Percentiles rank a stretch among this genome's conserved stretches.
Conservation (phyloP, 208 protist species). For the Strigomonas culicis region DNA sequence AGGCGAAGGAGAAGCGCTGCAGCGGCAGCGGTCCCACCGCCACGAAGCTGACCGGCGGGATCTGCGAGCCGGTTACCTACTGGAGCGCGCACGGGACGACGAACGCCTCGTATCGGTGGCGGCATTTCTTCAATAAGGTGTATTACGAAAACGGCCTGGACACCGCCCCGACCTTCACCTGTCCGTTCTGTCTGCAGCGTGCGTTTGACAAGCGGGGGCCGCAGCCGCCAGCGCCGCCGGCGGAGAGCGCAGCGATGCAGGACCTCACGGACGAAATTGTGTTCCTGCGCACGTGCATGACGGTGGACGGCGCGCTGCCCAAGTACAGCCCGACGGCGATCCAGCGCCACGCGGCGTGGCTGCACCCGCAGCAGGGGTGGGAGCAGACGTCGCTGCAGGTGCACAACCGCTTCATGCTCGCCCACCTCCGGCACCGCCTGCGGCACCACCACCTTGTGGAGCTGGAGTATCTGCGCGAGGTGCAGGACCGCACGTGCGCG, state of each 20-base stretch:
- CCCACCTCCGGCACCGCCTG: constrained; percentile 20
- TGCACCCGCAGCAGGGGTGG: constrained; percentile 48
- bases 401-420: constrained; percentile 48
- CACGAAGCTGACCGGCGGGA: neutral
- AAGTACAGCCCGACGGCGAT: constrained; percentile 45
- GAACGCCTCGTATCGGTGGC: constrained; percentile 15
- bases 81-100: constrained; percentile 7
- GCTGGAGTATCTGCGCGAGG: neutral
- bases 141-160: constrained; percentile 18
- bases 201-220: neutral
- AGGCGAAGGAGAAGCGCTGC: neutral
- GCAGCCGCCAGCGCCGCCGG: neutral
- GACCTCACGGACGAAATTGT: neutral
- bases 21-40: neutral
- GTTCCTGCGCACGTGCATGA: constrained; percentile 14
- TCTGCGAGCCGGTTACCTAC: constrained; percentile 1
- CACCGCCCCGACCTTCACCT: constrained; percentile 33
- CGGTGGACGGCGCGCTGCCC: neutral
- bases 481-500: neutral
- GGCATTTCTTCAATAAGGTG: constrained; percentile 16
- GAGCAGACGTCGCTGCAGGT: constrained; percentile 31
- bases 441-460: constrained; percentile 3
- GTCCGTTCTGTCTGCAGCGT: constrained; percentile 25
- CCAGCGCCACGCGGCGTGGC: constrained; percentile 56
- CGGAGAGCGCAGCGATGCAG: neutral